A percentile compares a stretch with the other conserved stretches of the same genome.
Conservation (phyloP, 192 early-diverging fungal species). For the Diversispora eburnea region DNA sequence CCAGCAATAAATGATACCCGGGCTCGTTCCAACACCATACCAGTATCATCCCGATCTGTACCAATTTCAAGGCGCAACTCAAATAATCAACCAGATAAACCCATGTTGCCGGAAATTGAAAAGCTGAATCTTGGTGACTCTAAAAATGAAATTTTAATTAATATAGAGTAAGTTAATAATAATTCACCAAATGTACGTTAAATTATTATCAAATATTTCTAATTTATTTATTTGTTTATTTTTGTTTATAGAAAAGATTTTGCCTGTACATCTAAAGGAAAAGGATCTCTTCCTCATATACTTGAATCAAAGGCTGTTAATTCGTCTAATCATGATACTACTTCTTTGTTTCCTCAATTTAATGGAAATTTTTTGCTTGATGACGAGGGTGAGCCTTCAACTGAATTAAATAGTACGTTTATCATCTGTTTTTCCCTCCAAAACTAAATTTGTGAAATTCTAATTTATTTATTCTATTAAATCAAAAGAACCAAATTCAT, state of each 20-base stretch:
- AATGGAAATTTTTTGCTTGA: constrained; percentile 48
- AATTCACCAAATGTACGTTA: constrained; percentile 9
- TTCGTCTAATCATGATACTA: constrained; percentile 29
- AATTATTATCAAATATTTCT: not conserved
- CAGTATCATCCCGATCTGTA: constrained; percentile 48
- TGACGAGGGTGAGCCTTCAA: constrained; percentile 38
- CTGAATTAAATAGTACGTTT: not conserved
- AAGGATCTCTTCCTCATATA: not conserved
- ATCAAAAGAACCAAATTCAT: not conserved
- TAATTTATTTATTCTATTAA: not conserved
- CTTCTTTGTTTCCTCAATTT: constrained; percentile 38
- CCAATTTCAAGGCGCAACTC: constrained; percentile 73
- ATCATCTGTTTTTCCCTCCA: constrained; percentile 16
- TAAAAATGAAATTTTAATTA: constrained; percentile 35
- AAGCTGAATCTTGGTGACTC: constrained; percentile 33
- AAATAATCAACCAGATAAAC: constrained; percentile 46
- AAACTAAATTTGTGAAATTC: not conserved
- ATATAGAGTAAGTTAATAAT: constrained; percentile 24
- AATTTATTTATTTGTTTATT: constrained; percentile 2
- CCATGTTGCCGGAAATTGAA: constrained; percentile 37
- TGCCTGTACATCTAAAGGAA: not conserved
- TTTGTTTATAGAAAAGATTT: constrained; percentile 11
- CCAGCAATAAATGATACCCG: constrained; percentile 25
- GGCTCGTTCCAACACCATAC: constrained; percentile 31
- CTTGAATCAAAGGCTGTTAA: not conserved